A percentile compares a stretch with the other conserved stretches of the same genome.
Conservation (phyloP, 2,329 filamentous ascomycete genomes). For the Bipolaris sorokiniana region DNA sequence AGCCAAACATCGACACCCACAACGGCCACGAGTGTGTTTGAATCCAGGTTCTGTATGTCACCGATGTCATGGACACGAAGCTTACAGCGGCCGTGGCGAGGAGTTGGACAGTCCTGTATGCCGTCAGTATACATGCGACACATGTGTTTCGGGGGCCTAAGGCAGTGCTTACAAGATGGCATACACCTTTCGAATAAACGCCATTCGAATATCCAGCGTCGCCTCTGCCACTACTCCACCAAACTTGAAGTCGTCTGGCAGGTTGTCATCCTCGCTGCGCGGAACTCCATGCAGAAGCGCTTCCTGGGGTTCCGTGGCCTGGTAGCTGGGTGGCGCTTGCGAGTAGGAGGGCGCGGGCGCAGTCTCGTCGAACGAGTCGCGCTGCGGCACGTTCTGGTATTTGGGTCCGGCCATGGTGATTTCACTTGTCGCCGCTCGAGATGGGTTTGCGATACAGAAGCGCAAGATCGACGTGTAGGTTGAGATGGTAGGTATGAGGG, state of each 20-base stretch:
- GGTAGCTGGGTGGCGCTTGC: constrained; percentile 83
- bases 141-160: not conserved
- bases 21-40: constrained; percentile 83
- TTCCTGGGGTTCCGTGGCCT: constrained; percentile 64
- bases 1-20: constrained; percentile 72
- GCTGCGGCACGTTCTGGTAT: constrained; percentile 82
- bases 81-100: constrained; percentile 82
- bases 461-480: not conserved
- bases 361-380: constrained; percentile 79
- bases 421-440: not conserved
- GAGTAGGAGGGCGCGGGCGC: constrained; percentile 58
- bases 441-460: constrained; percentile 1
- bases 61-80: constrained; percentile 83
- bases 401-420: constrained; percentile 74
- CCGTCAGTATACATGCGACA: constrained; percentile 22
- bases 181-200: constrained; percentile 97
- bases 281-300: constrained; percentile 69
- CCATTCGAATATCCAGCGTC: constrained; percentile 93
- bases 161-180: constrained; percentile 72
- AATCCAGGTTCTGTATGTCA: constrained; percentile 82
- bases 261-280: constrained; percentile 83
- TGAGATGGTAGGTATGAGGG: not conserved
- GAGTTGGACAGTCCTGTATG: constrained; percentile 77
- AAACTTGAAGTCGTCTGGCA: constrained; percentile 99
- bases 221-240: constrained; percentile 92